Evolutionary conservation across 2,329 filamentous ascomycete species (phyloP).

Genomic region (Grosmannia penicillata): DNA sequence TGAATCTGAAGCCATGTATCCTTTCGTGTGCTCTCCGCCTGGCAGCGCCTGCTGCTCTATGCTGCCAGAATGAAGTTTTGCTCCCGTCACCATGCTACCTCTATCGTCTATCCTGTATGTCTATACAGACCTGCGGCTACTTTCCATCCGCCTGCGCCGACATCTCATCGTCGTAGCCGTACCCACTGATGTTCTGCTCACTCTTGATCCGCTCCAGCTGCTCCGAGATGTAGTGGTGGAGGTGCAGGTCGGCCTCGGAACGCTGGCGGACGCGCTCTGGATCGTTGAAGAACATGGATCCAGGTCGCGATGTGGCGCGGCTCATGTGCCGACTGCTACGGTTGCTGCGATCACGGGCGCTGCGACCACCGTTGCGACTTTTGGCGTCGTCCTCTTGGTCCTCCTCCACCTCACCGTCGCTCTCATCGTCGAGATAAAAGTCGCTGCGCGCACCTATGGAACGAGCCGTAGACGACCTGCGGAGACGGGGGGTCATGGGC

Average conservation of each 20-base stretch:
- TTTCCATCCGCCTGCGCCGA: conserved; percentile 22
- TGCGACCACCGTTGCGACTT: too few relatives aligned
- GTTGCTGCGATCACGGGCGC: too few relatives aligned
- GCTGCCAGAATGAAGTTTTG: background rate
- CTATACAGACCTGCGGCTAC: background rate
- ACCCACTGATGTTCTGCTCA: conserved; percentile 26
- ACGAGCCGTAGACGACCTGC: conserved; percentile 66
- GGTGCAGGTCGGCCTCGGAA: conserved; percentile 49
- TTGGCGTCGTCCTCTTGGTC: conserved; percentile 23
- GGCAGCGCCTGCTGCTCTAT: too few relatives aligned
- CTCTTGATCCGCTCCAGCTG: conserved; percentile 62
- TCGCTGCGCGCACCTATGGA: conserved; percentile 78
- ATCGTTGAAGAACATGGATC: conserved; percentile 30
- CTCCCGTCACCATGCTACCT: too few relatives aligned
- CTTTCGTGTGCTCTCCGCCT: too few relatives aligned
- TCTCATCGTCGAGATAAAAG: conserved; percentile 35
- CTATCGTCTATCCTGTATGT: background rate
- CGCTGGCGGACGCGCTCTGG: conserved; percentile 35
- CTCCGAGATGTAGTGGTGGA: conserved; percentile 68
- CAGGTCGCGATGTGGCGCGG: conserved; percentile 16
- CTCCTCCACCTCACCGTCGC: conserved; percentile 31
- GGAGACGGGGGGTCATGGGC: conserved; percentile 38
- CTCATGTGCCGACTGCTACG: conserved; percentile 18
- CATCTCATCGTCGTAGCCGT: conserved; percentile 29
- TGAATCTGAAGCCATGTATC: too few relatives aligned